Base-by-base conservation (phyloP, 306 rosid genomes). In the Cicer arietinum region DNA sequence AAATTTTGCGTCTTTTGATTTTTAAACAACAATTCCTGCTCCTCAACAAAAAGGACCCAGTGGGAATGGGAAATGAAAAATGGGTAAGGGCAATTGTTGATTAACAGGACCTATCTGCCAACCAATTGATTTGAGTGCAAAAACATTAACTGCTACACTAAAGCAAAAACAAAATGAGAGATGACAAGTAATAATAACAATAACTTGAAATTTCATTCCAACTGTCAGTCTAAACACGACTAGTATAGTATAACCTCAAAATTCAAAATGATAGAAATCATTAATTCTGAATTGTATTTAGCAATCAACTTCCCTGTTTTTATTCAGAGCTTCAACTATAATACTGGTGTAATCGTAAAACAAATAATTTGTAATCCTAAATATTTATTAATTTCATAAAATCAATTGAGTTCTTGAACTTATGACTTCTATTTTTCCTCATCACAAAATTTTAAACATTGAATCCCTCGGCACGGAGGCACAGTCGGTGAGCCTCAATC, bases 391-490 rank as follows among this genome's bases (percentile, higher is more conserved):
- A 39, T 61, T 59, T 64, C 67, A 53, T 35, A 73, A 50, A 43
- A 43, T 43, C 46, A 43, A 43, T 9, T 43, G 10, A 43, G 13
- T 18, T 20, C 22, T 20, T 20, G 22, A 20, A 20, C 22, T 20
- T 1, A 20, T 1, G 22, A 20, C 22, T 60, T 60, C 8, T 60
- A 43, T 2, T 60, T 60, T 60, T 11, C 18, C 66, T 6, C 10
- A 2, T 35, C 16, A 30, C 44, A 11, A 56, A 58, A 39, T 39
- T 37, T 61, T 61, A 94, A 73, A 91, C 81, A 72, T 85, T 91
- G 82, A 91, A 90, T 51, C 97, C 97, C 83, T 89, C 94, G 0
- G 94, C 87, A 6, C 97, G 97, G 46, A 94, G 97, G 83, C 98
- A 91, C 69, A 5, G 73, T 18, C 81, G 84, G 78, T 90, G 96